A percentile compares a stretch with the other conserved stretches of the same genome.
phyloP scores from a whole-genome alignment of 1,139 yeast species.

The Debaryomyces singareniensis region DNA sequence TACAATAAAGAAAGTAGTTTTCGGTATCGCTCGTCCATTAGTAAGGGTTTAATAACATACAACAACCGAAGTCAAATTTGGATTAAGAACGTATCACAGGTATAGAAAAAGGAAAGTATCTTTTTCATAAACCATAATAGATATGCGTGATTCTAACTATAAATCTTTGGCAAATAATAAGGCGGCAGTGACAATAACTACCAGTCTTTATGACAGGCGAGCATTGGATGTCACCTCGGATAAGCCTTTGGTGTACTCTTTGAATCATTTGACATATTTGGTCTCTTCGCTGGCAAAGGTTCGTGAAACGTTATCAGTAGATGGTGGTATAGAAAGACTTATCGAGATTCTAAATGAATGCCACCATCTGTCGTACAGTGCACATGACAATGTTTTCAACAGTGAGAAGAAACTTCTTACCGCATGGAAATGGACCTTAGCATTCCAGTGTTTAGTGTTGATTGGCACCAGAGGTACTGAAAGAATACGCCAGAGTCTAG shows the following conservation, averaged over 20 bases:
- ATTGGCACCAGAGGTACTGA: slow-evolving; percentile 94
- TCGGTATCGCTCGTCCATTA: too few relatives aligned
- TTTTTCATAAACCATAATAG: too few relatives aligned
- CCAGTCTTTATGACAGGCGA: slow-evolving; percentile 83
- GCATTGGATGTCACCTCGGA: slow-evolving; percentile 90
- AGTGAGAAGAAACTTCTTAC: slow-evolving; percentile 50
- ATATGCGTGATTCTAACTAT: slow-evolving; percentile 91
- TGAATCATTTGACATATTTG: slow-evolving; percentile 81
- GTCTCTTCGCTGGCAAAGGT: slow-evolving; percentile 85
- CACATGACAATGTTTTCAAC: slow-evolving; percentile 33
- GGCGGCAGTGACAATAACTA: slow-evolving; percentile 86
- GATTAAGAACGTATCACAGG: too few relatives aligned
- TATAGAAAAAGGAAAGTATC: too few relatives aligned
- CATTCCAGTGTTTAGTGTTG: slow-evolving; percentile 85
- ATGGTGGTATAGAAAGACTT: slow-evolving; percentile 88
- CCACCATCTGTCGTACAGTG: slow-evolving; percentile 31
- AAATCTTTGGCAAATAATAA: slow-evolving; percentile 71
- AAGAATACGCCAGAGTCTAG: slow-evolving; percentile 74
- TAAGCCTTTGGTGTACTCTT: slow-evolving; percentile 83
- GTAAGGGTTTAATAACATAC: too few relatives aligned
- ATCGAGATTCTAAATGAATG: slow-evolving; percentile 84
- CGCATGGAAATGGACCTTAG: slow-evolving; percentile 96
- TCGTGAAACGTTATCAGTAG: slow-evolving; percentile 79
- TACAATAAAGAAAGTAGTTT: too few relatives aligned
- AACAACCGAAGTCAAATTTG: too few relatives aligned